Percentiles rank a stretch among this genome's conserved stretches.
These are phyloP conservation scores for Monosporascus sp. DNA, from an alignment of 2,329 filamentous ascomycete genomes.

Conservation along the genomic window DNA sequence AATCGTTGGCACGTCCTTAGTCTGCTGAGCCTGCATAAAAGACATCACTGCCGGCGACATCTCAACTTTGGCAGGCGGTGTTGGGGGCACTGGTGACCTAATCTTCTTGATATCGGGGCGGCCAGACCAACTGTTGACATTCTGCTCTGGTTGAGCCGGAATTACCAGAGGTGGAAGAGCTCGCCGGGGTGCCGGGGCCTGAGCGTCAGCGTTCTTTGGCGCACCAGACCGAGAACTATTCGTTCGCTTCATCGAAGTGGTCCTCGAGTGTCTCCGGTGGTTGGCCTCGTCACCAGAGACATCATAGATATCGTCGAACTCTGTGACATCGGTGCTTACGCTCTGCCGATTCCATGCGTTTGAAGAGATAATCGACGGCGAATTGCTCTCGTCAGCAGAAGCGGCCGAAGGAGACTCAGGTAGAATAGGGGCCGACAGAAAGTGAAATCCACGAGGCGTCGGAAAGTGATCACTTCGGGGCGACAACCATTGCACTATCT, in stretches of 20 bases:
- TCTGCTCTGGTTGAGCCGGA: conserved; percentile 33
- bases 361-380: conserved; percentile 49
- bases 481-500: conserved; percentile 54
- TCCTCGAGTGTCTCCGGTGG: conserved; percentile 39
- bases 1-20: conserved; percentile 64
- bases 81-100: conserved; percentile 55
- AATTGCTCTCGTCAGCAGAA: conserved; percentile 43
- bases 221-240: conserved; percentile 32
- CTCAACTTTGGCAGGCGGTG: conserved; percentile 62
- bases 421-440: conserved; percentile 58
- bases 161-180: conserved; percentile 50
- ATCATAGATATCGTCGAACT: conserved; percentile 86
- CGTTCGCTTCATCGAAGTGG: conserved; percentile 31
- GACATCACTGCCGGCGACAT: conserved; percentile 73
- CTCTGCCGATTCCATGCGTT: conserved; percentile 61
- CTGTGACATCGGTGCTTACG: conserved; percentile 60
- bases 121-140: conserved; percentile 40
- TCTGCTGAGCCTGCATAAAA: conserved; percentile 60
- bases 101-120: conserved; percentile 42
- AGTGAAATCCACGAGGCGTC: conserved; percentile 63
- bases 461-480: conserved; percentile 64
- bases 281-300: conserved; percentile 71
- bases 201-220: conserved; percentile 34
- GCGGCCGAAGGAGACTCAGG: conserved; percentile 56
- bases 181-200: conserved; percentile 33